A percentile compares a stretch with the other conserved stretches of the same genome.
phyloP scores from a whole-genome alignment of 768 basidiomycete species.

The Mrakia frigida region DNA sequence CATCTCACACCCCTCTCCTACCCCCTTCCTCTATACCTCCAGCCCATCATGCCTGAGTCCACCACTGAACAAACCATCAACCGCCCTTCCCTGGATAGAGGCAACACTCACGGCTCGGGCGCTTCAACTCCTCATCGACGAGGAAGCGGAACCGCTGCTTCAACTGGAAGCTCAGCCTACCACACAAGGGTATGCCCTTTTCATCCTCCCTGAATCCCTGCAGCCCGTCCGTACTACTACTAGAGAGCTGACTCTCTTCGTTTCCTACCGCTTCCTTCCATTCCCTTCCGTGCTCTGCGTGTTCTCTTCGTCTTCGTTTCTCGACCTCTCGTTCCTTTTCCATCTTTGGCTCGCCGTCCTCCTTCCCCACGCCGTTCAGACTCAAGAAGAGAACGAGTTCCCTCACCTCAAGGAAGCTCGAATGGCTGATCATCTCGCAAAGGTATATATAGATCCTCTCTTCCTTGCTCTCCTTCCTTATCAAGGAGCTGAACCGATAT shows the following conservation, averaged over 20 bases:
- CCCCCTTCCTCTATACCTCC: neutral
- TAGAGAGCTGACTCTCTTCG: too few species aligned
- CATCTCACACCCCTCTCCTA: neutral
- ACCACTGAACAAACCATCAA: neutral
- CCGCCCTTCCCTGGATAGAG: neutral
- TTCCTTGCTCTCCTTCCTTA: neutral
- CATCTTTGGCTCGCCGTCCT: neutral
- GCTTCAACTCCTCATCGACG: conserved; percentile 6
- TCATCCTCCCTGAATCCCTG: neutral
- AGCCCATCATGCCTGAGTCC: neutral
- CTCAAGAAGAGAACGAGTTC: conserved; percentile 13
- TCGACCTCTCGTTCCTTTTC: neutral
- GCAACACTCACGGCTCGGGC: neutral
- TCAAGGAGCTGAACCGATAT: neutral
- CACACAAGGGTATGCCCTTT: neutral
- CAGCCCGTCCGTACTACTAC: neutral
- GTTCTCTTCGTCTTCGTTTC: neutral
- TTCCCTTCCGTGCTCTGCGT: neutral
- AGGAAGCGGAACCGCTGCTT: conserved; percentile 3
- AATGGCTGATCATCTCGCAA: conserved; percentile 88
- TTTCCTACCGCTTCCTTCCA: neutral
- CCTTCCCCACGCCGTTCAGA: neutral
- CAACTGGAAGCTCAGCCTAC: neutral
- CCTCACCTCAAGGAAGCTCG: conserved; percentile 48
- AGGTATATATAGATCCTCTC: neutral